A percentile compares a stretch with the other conserved stretches of the same genome.
These are phyloP conservation scores for Nicotiana noctiflora DNA, from an alignment of 257 asterid species.

Conservation along the genomic window DNA sequence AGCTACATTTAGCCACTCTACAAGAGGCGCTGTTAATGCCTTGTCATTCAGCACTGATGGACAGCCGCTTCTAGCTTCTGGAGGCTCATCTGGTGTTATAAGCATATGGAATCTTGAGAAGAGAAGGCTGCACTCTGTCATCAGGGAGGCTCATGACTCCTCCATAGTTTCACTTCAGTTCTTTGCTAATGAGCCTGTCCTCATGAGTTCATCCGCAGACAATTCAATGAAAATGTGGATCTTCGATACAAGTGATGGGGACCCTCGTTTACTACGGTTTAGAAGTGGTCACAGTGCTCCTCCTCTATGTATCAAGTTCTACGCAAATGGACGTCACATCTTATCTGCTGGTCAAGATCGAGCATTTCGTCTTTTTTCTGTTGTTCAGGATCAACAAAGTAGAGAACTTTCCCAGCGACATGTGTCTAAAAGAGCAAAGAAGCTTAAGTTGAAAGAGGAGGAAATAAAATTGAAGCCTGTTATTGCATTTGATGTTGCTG, in stretches of 20 bases:
- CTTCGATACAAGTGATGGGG: conserved; percentile 80
- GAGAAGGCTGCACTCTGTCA: conserved; percentile 69
- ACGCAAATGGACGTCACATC: conserved; percentile 85
- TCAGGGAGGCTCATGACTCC: conserved; percentile 75
- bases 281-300: conserved; percentile 98
- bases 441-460: conserved; percentile 57
- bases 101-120: conserved; percentile 93
- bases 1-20: conserved; percentile 66
- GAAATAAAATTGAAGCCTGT: conserved; percentile 86
- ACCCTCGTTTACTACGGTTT: conserved; percentile 73
- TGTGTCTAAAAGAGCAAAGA: conserved; percentile 75
- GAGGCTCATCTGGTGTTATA: conserved; percentile 88
- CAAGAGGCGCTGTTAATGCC: conserved; percentile 77
- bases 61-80: conserved; percentile 89
- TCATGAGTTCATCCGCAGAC: conserved; percentile 82
- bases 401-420: conserved; percentile 90
- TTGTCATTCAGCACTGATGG: conserved; percentile 91
- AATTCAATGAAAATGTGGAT: conserved; percentile 93
- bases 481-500: conserved; percentile 85
- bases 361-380: conserved; percentile 84
- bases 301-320: conserved; percentile 73
- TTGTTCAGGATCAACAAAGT: conserved; percentile 89
- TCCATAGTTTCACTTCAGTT: conserved; percentile 77
- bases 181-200: conserved; percentile 77
- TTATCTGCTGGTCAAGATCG: conserved; percentile 95